Conservation (phyloP, 2,329 filamentous ascomycete species). For the Fusarium piperis region DNA sequence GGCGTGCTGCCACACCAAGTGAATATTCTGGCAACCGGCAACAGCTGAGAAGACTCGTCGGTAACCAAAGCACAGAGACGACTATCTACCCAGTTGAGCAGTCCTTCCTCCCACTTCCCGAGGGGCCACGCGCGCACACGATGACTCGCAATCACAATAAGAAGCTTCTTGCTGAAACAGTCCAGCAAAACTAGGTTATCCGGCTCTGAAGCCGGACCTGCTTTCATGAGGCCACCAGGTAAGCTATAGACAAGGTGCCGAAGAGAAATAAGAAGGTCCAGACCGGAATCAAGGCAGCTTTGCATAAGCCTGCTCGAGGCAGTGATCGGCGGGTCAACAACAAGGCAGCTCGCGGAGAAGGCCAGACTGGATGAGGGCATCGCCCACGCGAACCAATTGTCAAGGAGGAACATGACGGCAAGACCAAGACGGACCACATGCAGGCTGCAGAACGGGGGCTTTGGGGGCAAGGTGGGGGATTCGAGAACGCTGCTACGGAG, state of each 20-base stretch:
- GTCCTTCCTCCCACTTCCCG: not conserved
- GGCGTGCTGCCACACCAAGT: not conserved
- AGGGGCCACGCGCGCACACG: not conserved
- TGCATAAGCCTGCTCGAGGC: constrained; percentile 10
- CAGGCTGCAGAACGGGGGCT: constrained; percentile 27
- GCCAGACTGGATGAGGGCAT: constrained; percentile 6
- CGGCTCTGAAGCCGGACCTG: not conserved
- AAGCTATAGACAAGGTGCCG: constrained; percentile 11
- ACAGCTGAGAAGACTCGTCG: not conserved
- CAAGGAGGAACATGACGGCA: not conserved
- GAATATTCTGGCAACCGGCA: not conserved
- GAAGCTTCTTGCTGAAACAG: not conserved
- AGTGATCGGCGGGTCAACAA: constrained; percentile 26
- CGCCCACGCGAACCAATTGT: constrained; percentile 8
- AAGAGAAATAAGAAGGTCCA: constrained; percentile 2
- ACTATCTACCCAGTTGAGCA: not conserved
- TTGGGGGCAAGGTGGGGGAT: constrained; percentile 16
- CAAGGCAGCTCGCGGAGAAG: constrained; percentile 9
- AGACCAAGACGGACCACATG: not conserved
- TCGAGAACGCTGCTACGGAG: constrained; percentile 16
- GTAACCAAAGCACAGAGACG: not conserved
- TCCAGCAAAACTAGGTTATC: constrained; percentile 10
- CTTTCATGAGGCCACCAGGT: constrained; percentile 8
- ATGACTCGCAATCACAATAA: constrained; percentile 12
- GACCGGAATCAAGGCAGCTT: constrained; percentile 7